Percentiles rank a stretch among this genome's conserved stretches.
phyloP scores from a whole-genome alignment of 495 filamentous ascomycete genomes.

The Talaromyces liani region DNA sequence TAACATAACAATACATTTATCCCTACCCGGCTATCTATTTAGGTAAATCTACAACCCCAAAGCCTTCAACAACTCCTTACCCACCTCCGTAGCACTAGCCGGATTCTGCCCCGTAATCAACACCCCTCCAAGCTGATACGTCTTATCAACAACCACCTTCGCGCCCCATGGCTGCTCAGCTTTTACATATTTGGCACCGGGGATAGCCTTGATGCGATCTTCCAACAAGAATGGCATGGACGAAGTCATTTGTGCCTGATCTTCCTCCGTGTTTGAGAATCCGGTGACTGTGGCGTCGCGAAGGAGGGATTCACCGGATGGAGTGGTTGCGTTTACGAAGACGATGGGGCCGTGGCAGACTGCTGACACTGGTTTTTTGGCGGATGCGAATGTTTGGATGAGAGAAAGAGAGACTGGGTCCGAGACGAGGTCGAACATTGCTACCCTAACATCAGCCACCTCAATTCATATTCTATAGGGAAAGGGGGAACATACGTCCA shows the following conservation, averaged over 20 bases:
- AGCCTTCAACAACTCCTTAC: slow-evolving; percentile 38
- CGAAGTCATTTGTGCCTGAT: slow-evolving; percentile 33
- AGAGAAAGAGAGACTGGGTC: slow-evolving; percentile 45
- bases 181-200: slow-evolving; percentile 50
- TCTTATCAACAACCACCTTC: slow-evolving; percentile 51
- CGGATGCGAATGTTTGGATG: slow-evolving; percentile 51
- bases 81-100: slow-evolving; percentile 52
- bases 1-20: not conserved
- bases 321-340: slow-evolving; percentile 48
- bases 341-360: slow-evolving; percentile 66
- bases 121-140: slow-evolving; percentile 28
- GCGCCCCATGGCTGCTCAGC: slow-evolving; percentile 48
- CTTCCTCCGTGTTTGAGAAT: slow-evolving; percentile 65
- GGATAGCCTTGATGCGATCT: slow-evolving; percentile 42
- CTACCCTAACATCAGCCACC: slow-evolving; percentile 11
- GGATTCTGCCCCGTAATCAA: slow-evolving; percentile 76
- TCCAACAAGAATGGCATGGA: slow-evolving; percentile 62
- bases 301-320: slow-evolving; percentile 44
- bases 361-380: slow-evolving; percentile 55
- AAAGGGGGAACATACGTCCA: slow-evolving; percentile 47
- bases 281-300: slow-evolving; percentile 54
- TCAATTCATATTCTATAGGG: not conserved
- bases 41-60: slow-evolving; percentile 6
- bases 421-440: slow-evolving; percentile 62
- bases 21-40: not conserved